Conservation (phyloP, 176 grass and related monocot genomes). For the Oryza officinalis region DNA sequence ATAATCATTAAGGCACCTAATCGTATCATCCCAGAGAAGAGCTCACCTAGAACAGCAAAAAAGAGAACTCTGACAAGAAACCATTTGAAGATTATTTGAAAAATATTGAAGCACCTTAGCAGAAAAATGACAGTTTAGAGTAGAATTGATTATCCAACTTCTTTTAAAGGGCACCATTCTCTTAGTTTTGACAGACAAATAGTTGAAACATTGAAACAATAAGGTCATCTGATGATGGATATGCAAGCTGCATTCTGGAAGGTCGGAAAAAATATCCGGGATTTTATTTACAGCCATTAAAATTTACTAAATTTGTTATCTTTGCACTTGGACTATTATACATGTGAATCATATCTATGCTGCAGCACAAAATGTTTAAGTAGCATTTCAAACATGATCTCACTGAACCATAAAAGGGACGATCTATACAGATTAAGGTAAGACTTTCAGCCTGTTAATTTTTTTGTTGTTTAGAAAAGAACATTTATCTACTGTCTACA, state of each 20-base stretch:
- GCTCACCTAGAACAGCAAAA: background rate
- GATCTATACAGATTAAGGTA: background rate
- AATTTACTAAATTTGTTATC: background rate
- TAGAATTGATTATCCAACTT: background rate
- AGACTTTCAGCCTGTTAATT: background rate
- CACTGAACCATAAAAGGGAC: background rate
- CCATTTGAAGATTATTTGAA: conserved; percentile 19
- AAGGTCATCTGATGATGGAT: background rate
- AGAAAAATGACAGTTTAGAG: background rate
- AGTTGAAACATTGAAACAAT: background rate
- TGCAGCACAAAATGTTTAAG: background rate
- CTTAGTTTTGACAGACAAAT: conserved; percentile 2
- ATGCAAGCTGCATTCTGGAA: background rate
- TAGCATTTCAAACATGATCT: background rate
- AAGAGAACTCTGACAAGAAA: background rate
- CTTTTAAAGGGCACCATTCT: background rate
- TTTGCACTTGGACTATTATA: background rate
- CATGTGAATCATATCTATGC: too few species aligned
- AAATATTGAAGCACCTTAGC: background rate
- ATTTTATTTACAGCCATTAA: background rate
- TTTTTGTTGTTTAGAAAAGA: background rate
- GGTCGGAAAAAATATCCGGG: background rate
- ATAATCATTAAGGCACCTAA: background rate
- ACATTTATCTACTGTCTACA: background rate
- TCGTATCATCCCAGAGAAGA: background rate